phyloP scores from a whole-genome alignment of 2,329 filamentous ascomycete species.

The Trichothecium roseum region DNA sequence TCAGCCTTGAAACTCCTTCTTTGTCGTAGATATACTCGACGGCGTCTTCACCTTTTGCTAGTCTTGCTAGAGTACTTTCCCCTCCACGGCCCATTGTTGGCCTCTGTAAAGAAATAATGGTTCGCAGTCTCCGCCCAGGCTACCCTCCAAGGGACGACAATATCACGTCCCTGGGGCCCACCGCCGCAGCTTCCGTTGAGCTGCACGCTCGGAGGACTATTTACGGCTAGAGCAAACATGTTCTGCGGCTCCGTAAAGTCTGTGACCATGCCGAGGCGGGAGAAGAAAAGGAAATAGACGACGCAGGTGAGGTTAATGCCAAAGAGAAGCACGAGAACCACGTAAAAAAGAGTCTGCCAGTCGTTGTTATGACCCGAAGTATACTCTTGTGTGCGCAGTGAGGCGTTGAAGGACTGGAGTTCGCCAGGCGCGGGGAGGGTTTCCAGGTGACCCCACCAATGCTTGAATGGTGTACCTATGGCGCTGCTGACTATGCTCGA shows the following conservation, averaged over 20 bases:
- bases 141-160: conserved; percentile 31
- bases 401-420: conserved; percentile 52
- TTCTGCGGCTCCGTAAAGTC: conserved; percentile 74
- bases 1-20: too few species aligned
- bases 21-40: conserved; percentile 2
- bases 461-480: conserved; percentile 48
- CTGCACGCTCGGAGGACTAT: conserved; percentile 31
- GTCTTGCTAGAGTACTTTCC: too few species aligned
- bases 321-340: conserved; percentile 56
- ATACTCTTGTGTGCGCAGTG: conserved; percentile 56
- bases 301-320: conserved; percentile 57
- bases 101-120: conserved; percentile 33
- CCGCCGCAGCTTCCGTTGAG: conserved; percentile 27
- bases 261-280: conserved; percentile 52
- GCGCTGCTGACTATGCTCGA: conserved; percentile 54
- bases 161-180: conserved; percentile 21
- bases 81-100: conserved; percentile 13
- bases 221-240: conserved; percentile 61
- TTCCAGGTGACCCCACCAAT: conserved; percentile 31
- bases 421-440: conserved; percentile 30
- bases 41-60: too few species aligned
- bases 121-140: conserved; percentile 24
- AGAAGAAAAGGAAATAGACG: conserved; percentile 46
- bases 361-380: conserved; percentile 49
- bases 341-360: conserved; percentile 59